Evolutionary conservation across 352 stramenopile species (phyloP).

Genomic region (Stramenopiles sp.): DNA sequence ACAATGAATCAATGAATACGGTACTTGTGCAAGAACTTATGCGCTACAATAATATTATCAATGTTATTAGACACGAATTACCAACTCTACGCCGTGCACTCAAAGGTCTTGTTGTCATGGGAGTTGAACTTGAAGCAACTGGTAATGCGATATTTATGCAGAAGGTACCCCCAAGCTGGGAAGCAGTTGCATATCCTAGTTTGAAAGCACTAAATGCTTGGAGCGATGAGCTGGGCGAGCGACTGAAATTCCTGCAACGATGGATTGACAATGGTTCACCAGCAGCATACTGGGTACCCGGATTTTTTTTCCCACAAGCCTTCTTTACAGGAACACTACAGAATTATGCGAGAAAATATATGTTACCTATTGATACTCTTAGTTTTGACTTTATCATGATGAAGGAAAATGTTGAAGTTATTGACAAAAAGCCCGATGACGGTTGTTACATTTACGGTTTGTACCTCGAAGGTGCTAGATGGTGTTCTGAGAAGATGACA

Average conservation of each 20-base stretch:
- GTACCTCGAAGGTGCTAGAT: conserved; percentile 44
- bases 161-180: conserved; percentile 45
- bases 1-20: conserved; percentile 74
- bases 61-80: conserved; percentile 35
- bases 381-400: conserved; percentile 23
- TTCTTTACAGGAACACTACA: conserved; percentile 69
- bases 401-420: conserved; percentile 34
- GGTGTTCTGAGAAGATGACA: conserved; percentile 27
- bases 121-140: conserved; percentile 49
- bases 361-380: conserved; percentile 44
- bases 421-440: conserved; percentile 23
- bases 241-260: conserved; percentile 43
- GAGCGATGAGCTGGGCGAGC: conserved; percentile 54
- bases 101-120: conserved; percentile 71
- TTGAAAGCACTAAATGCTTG: conserved; percentile 44
- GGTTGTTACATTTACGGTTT: conserved; percentile 43
- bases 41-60: conserved; percentile 63
- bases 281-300: conserved; percentile 55
- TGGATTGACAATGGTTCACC: conserved; percentile 49
- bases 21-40: conserved; percentile 65
- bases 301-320: conserved; percentile 77
- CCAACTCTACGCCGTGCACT: conserved; percentile 45
- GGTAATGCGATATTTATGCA: conserved; percentile 47
- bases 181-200: conserved; percentile 15
- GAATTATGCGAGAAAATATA: conserved; percentile 59